Base-by-base conservation (phyloP, 108 stramenopile genomes). In the Pseudonitzschia pungens region DNA sequence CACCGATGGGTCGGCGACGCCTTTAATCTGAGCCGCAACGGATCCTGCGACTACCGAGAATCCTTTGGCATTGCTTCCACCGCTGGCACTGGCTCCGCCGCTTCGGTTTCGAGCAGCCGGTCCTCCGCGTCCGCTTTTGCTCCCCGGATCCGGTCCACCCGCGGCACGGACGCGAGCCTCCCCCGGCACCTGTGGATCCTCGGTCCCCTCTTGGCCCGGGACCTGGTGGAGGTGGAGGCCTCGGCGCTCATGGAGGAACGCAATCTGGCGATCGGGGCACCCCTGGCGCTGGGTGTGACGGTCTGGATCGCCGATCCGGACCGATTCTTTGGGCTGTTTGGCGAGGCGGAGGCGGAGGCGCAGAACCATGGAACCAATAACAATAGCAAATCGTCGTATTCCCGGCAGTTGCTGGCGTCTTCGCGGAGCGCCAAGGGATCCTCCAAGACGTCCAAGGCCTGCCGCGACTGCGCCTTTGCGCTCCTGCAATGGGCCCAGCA, bases 401-500 rank as follows among this genome's bases (percentile, higher is more conserved):
- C 60, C 14, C 27, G 31, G n/a, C 33, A 62, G 1, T 36, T 62
- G 5, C 5, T 40, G 26, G 32, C 31, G 3, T 33, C 60, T 12
- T 12, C 22, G 2, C 1, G 24, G 22, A 24, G 20, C 4, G n/a
- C 14, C 20, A 16, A 12, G 26, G 33, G 60, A 15, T 33, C 32
- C 2, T 21, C 4, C 8, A 15, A 18, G 14, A 33, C 29, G 4
- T n/a, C n/a, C n/a, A n/a, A n/a, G n/a, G 86, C 14, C 83, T 67
- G 60, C 32, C 60, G 60, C 36, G 29, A 87, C 27, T 87, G 87
- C 10, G 94, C 91, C 28, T 91, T 89, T 86, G 79, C 32, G 21
- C 63, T 95, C 42, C 70, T 95, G 75, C 90, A 92, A 63, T 95
- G 90, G 89, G 91, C 90, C 2, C 85, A 95, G 56, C 77, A 82